Percentiles rank a stretch among this genome's conserved stretches.
Evolutionary conservation across 441 rosid genomes (phyloP).

Genomic region (Omphalea diandra): DNA sequence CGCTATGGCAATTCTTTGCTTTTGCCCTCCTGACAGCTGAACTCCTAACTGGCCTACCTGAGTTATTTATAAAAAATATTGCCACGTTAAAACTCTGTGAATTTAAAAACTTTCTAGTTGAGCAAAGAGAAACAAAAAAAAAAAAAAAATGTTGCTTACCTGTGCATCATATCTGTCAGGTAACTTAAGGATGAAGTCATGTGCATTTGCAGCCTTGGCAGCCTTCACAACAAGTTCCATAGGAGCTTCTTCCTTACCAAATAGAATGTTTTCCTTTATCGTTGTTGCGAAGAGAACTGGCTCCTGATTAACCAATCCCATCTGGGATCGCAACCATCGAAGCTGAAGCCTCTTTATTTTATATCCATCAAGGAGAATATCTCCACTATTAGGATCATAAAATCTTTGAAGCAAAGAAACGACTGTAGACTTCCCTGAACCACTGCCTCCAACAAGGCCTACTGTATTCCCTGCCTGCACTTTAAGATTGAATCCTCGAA

Average conservation of each 20-base stretch:
- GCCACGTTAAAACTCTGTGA: constrained; percentile 9
- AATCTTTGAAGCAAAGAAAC: constrained; percentile 60
- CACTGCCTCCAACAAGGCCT: constrained; percentile 64
- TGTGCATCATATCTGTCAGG: constrained; percentile 61
- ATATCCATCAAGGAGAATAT: constrained; percentile 48
- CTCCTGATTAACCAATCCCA: constrained; percentile 66
- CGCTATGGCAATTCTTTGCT: constrained; percentile 64
- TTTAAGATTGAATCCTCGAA: constrained; percentile 48
- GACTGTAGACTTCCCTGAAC: constrained; percentile 60
- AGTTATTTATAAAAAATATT: constrained; percentile 10
- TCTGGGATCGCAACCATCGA: constrained; percentile 62
- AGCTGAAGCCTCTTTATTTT: constrained; percentile 51
- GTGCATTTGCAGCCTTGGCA: constrained; percentile 56
- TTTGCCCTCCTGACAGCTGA: constrained; percentile 69
- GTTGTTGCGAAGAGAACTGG: constrained; percentile 63
- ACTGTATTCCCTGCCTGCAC: constrained; percentile 52
- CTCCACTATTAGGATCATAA: constrained; percentile 51
- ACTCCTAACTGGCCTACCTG: constrained; percentile 67
- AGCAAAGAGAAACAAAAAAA: too few relatives aligned
- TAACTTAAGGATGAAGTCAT: constrained; percentile 58
- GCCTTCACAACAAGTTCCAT: constrained; percentile 45
- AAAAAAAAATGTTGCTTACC: constrained; percentile 31
- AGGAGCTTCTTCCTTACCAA: constrained; percentile 57
- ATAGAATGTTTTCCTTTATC: constrained; percentile 54
- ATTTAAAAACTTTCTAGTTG: not conserved